Evolutionary conservation across 371 early-diverging fungal genomes (phyloP).

Genomic region (Syncephalastrum monosporum): DNA sequence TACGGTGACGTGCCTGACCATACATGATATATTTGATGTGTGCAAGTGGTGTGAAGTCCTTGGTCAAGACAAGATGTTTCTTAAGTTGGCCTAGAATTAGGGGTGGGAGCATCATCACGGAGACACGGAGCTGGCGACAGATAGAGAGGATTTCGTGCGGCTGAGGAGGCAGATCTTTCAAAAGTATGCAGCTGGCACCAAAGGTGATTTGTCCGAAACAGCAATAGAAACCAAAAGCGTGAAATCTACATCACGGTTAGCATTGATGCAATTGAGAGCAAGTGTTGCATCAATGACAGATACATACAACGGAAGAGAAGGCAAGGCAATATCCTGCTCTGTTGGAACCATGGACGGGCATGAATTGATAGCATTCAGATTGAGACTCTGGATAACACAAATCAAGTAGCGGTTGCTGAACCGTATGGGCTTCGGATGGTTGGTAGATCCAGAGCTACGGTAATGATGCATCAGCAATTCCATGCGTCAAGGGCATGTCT

Average conservation of each 20-base stretch:
- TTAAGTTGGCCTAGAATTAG: constrained; percentile 4
- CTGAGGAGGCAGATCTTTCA: neutral
- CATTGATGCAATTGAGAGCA: too few species aligned
- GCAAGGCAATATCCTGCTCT: neutral
- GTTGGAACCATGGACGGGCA: too few species aligned
- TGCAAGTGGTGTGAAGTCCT: neutral
- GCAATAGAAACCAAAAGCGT: constrained; percentile 5
- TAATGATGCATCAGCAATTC: neutral
- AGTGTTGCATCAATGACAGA: too few species aligned
- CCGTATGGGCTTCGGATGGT: constrained; percentile 21
- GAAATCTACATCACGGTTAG: constrained; percentile 1
- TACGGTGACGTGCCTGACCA: too few species aligned
- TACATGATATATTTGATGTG: too few species aligned
- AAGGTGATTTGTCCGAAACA: neutral
- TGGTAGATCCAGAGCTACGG: constrained; percentile 22
- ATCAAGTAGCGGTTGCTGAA: constrained; percentile 21
- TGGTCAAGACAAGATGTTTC: neutral
- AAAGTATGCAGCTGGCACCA: constrained; percentile 4
- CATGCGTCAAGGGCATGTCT: neutral
- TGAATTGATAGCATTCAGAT: too few species aligned
- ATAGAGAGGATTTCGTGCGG: neutral
- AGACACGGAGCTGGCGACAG: neutral
- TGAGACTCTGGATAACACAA: neutral
- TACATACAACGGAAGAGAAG: constrained; percentile 6
- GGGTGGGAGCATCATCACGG: constrained; percentile 2